phyloP scores from a whole-genome alignment of 768 basidiomycete genomes.

The Piloderma croceum region DNA sequence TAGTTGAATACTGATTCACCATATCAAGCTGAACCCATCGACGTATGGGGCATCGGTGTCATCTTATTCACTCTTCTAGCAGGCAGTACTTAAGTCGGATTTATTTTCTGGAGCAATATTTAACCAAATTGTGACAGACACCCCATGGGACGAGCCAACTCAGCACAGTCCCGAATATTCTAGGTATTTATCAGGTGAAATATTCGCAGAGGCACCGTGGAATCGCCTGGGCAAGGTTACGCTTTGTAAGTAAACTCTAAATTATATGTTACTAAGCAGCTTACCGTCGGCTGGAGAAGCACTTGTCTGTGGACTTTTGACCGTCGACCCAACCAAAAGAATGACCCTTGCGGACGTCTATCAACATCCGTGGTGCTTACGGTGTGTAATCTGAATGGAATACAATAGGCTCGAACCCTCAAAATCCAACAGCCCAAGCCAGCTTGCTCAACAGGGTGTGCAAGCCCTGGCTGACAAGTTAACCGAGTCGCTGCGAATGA shows the following conservation, averaged over 20 bases:
- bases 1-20: slow-evolving; percentile 63
- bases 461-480: slow-evolving; percentile 62
- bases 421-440: slow-evolving; percentile 77
- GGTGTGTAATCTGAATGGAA: no score
- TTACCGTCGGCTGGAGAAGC: slow-evolving; percentile 40
- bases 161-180: slow-evolving; percentile 68
- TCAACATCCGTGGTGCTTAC: slow-evolving; percentile 69
- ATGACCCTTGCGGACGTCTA: slow-evolving; percentile 55
- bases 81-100: slow-evolving; percentile 77
- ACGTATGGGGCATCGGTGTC: slow-evolving; percentile 94
- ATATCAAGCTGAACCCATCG: slow-evolving; percentile 89
- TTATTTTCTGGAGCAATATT: no score
- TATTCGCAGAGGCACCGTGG: slow-evolving; percentile 80
- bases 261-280: no score
- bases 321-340: slow-evolving; percentile 61
- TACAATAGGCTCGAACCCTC: no score
- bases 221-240: slow-evolving; percentile 50
- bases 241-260: slow-evolving; percentile 51
- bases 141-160: slow-evolving; percentile 97
- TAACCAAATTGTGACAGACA: slow-evolving; percentile 59
- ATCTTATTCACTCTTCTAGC: slow-evolving; percentile 87
- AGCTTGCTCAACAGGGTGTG: slow-evolving; percentile 49
- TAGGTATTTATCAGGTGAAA: slow-evolving; percentile 67
- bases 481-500: slow-evolving; percentile 57
- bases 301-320: slow-evolving; percentile 69